phyloP scores from a whole-genome alignment of 805 yeast genomes.

The Suhomyces pyralidae region DNA sequence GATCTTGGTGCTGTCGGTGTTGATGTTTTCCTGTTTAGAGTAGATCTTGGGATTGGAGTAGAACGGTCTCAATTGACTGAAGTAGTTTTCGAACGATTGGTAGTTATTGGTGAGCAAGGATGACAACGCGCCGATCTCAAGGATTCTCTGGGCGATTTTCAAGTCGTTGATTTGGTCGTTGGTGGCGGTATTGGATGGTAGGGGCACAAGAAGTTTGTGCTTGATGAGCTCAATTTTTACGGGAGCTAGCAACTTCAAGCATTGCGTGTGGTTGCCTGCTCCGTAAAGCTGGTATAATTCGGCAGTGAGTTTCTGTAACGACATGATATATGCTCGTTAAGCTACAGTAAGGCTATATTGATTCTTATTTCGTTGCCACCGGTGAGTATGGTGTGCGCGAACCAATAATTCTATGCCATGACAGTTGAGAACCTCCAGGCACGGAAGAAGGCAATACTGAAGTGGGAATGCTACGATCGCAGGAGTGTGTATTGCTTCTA shows the following conservation, averaged over 20 bases:
- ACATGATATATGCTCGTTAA: conserved; percentile 29
- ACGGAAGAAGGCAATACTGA: no score
- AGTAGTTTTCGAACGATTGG: conserved; percentile 65
- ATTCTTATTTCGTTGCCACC: conserved; percentile 2
- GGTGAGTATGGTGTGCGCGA: not conserved
- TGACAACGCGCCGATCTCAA: conserved; percentile 85
- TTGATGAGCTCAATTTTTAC: conserved; percentile 79
- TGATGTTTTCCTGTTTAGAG: conserved; percentile 26
- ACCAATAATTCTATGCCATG: no score
- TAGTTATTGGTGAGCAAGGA: conserved; percentile 64
- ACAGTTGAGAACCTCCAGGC: no score
- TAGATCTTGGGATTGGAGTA: conserved; percentile 53
- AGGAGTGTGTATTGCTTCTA: no score
- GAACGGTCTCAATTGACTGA: conserved; percentile 74
- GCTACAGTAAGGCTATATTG: not conserved
- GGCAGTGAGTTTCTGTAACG: conserved; percentile 66
- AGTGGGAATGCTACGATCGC: no score
- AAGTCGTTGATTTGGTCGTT: conserved; percentile 58
- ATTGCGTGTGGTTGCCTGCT: conserved; percentile 55
- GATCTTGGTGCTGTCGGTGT: conserved; percentile 54
- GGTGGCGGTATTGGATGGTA: conserved; percentile 29
- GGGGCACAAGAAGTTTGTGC: conserved; percentile 72
- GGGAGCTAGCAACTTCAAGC: conserved; percentile 61
- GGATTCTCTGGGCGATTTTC: conserved; percentile 71
- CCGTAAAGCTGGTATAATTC: conserved; percentile 67